Conservation (phyloP, 2,329 filamentous ascomycete genomes). For the Fusarium lateritium region DNA sequence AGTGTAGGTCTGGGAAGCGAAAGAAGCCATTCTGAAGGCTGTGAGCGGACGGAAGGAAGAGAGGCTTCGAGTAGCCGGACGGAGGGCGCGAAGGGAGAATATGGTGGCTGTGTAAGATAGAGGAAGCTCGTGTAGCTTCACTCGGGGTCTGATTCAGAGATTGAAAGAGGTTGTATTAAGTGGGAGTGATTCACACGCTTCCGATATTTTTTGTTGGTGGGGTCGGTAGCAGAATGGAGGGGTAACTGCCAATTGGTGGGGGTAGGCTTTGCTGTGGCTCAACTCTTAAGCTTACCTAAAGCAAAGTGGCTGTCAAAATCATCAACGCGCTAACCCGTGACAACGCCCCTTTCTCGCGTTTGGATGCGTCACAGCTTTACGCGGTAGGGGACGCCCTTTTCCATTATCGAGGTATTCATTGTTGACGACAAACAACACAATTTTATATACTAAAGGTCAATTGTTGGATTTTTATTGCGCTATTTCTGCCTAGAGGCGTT, state of each 20-base stretch:
- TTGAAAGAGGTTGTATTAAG: constrained; percentile 1
- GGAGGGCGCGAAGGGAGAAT: constrained; percentile 60
- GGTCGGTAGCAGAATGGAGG: constrained; percentile 43
- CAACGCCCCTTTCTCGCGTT: constrained; percentile 55
- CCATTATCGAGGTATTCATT: constrained; percentile 18
- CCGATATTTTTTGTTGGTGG: constrained; percentile 46
- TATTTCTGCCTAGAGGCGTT: background rate
- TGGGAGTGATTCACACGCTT: constrained; percentile 25
- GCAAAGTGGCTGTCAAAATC: constrained; percentile 12
- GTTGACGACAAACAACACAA: constrained; percentile 12
- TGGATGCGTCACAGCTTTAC: constrained; percentile 47
- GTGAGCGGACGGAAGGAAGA: constrained; percentile 55
- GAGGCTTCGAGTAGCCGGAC: constrained; percentile 53
- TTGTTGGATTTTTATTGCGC: background rate
- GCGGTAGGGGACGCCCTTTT: constrained; percentile 24
- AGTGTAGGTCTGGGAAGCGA: constrained; percentile 79
- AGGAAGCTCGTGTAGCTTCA: constrained; percentile 49
- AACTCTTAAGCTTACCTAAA: background rate
- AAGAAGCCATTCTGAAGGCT: constrained; percentile 71
- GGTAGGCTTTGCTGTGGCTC: constrained; percentile 22
- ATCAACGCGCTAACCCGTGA: constrained; percentile 52
- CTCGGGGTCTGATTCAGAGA: constrained; percentile 25
- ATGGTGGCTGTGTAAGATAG: constrained; percentile 49
- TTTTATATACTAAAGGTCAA: constrained; percentile 1
- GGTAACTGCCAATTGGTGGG: constrained; percentile 32